Evolutionary conservation across 2,329 filamentous ascomycete species (phyloP).

Genomic region (Scedosporium minutisporum): DNA sequence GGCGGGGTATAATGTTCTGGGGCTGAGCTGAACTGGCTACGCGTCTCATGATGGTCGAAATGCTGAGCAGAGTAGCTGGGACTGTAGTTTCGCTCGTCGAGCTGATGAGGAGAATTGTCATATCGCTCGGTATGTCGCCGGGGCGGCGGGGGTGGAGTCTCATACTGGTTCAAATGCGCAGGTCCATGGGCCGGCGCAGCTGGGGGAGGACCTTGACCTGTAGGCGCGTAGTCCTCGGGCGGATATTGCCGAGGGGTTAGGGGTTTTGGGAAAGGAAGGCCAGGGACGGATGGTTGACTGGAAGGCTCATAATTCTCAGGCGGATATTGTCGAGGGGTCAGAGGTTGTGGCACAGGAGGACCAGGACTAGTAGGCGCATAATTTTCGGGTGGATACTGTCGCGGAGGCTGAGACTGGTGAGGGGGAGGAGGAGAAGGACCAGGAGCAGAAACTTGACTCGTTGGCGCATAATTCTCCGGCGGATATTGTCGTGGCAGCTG

Average conservation of each 20-base stretch:
- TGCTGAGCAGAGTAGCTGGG: constrained; percentile 24
- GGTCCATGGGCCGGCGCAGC: constrained; percentile 17
- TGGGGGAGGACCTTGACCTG: not conserved
- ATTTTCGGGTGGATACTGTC: constrained; percentile 25
- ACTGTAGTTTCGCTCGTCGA: constrained; percentile 28
- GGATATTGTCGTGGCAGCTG: constrained; percentile 11
- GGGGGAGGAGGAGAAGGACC: not conserved
- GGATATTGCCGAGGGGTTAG: not conserved
- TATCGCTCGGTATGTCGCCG: constrained; percentile 23
- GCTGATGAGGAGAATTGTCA: constrained; percentile 23
- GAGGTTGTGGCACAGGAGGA: not conserved
- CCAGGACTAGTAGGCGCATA: constrained; percentile 12
- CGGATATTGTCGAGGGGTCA: not conserved
- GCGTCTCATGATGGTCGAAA: constrained; percentile 25
- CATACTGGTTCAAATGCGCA: constrained; percentile 16
- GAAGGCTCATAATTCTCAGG: not conserved
- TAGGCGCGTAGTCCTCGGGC: not conserved
- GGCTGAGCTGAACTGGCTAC: constrained; percentile 22
- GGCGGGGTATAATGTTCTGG: constrained; percentile 3
- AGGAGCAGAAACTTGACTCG: constrained; percentile 22
- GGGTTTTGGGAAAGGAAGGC: not conserved
- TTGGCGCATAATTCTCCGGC: constrained; percentile 5
- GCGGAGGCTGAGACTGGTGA: constrained; percentile 2
- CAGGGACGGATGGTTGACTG: not conserved
- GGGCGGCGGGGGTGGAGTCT: constrained; percentile 8